A percentile compares a stretch with the other conserved stretches of the same genome.
These are phyloP conservation scores for Xylariaceae sp. DNA, from an alignment of 2,329 filamentous ascomycete genomes.

Conservation along the genomic window DNA sequence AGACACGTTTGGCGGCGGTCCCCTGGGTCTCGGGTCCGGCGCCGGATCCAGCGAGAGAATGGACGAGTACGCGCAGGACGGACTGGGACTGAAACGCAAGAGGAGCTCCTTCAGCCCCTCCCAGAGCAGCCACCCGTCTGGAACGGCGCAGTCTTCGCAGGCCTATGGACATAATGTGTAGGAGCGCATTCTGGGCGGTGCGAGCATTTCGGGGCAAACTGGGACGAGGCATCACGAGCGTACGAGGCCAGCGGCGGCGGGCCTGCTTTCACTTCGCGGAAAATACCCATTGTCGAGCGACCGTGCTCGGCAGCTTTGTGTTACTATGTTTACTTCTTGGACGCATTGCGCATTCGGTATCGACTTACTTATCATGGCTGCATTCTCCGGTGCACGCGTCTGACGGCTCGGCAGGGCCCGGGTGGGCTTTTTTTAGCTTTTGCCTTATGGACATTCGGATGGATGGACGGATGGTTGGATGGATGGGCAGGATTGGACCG, in stretches of 20 bases:
- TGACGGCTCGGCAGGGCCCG: too few species aligned
- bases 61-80: conserved; percentile 23
- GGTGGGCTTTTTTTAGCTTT: too few species aligned
- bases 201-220: too few species aligned
- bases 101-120: conserved; percentile 24
- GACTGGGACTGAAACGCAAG: conserved; percentile 20
- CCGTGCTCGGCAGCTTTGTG: conserved; percentile 13
- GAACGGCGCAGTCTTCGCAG: conserved; percentile 17
- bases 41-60: conserved; percentile 20
- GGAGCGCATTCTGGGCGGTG: neutral
- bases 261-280: conserved; percentile 9
- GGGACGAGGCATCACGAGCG: neutral
- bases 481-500: too few species aligned
- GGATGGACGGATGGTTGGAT: too few species aligned
- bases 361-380: too few species aligned
- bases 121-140: conserved; percentile 16
- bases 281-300: conserved; percentile 11
- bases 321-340: conserved; percentile 18
- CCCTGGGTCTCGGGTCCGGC: conserved; percentile 16
- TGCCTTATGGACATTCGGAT: too few species aligned
- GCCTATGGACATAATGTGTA: conserved; percentile 21
- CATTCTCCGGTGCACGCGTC: too few species aligned
- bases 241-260: too few species aligned
- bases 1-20: conserved; percentile 33
- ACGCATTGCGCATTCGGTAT: too few species aligned